phyloP scores from a whole-genome alignment of 805 yeast species.

The Starmerella sirachaensis region DNA sequence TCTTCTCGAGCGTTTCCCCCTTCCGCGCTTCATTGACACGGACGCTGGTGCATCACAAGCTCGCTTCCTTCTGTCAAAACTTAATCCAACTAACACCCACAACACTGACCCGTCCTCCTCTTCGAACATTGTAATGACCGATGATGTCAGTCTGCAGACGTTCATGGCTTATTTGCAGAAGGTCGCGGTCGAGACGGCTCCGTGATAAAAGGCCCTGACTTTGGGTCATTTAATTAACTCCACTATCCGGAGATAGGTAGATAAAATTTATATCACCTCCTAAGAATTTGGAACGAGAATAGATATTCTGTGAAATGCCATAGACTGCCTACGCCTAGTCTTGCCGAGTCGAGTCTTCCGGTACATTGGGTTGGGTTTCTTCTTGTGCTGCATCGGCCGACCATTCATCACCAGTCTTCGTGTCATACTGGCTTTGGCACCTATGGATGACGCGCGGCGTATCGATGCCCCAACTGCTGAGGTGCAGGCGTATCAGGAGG shows the following conservation, averaged over 20 bases:
- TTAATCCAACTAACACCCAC: constrained; percentile 85
- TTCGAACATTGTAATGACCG: constrained; percentile 80
- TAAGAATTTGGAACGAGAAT: no score
- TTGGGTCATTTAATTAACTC: background rate
- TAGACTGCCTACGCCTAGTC: no score
- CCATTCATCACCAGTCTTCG: no score
- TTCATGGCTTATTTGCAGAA: constrained; percentile 92
- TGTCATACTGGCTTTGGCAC: no score
- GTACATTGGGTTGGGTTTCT: no score
- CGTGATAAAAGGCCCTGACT: background rate
- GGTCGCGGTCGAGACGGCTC: constrained; percentile 49
- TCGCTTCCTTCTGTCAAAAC: constrained; percentile 84
- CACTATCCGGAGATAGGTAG: background rate
- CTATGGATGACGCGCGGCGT: constrained; percentile 6
- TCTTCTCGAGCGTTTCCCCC: constrained; percentile 86
- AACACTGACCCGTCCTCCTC: constrained; percentile 30
- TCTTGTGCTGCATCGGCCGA: no score
- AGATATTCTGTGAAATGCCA: no score
- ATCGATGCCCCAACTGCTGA: constrained; percentile 7
- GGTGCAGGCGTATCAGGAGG: constrained; percentile 1
- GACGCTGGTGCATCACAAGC: constrained; percentile 99
- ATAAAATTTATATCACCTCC: no score
- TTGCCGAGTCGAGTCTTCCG: no score
- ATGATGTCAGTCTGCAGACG: constrained; percentile 88
- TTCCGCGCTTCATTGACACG: constrained; percentile 93